Percentiles rank a stretch among this genome's conserved stretches.
Conservation (phyloP, 352 stramenopile genomes). For the Globisporangium heterothallicum region DNA sequence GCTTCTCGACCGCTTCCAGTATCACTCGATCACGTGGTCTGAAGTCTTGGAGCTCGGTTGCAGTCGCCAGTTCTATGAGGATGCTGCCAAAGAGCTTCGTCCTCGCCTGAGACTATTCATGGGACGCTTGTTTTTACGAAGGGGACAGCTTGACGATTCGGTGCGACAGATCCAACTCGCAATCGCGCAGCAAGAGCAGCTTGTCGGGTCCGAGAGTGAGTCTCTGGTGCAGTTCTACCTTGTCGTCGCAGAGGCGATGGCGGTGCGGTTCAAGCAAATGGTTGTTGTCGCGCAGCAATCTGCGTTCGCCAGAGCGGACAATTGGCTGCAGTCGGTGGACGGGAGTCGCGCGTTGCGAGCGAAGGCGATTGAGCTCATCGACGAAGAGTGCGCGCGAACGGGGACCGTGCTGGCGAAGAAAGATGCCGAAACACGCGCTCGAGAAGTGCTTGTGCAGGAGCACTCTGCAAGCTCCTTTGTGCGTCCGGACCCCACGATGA, state of each 20-base stretch:
- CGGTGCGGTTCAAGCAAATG: conserved; percentile 49
- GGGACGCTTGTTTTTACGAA: conserved; percentile 41
- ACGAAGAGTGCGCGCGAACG: conserved; percentile 11
- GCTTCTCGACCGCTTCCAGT: conserved; percentile 6
- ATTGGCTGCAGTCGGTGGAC: conserved; percentile 47
- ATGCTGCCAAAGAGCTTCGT: conserved; percentile 24
- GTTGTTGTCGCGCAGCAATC: conserved; percentile 36
- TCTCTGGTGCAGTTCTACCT: conserved; percentile 53
- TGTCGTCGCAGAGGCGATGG: conserved; percentile 41
- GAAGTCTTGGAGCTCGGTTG: conserved; percentile 27
- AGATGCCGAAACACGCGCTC: conserved; percentile 37
- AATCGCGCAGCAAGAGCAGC: conserved; percentile 35
- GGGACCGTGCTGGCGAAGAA: conserved; percentile 39
- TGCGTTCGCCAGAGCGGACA: conserved; percentile 34
- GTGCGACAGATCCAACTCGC: conserved; percentile 40
- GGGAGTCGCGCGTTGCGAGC: conserved; percentile 34
- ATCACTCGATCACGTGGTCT: conserved; percentile 22
- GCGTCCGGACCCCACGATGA: conserved; percentile 21
- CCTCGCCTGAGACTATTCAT: conserved; percentile 45
- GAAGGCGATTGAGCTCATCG: conserved; percentile 38
- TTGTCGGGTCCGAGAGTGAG: conserved; percentile 19
- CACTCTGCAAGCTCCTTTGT: conserved; percentile 24
- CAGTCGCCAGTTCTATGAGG: conserved; percentile 7
- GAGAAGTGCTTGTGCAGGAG: conserved; percentile 33
- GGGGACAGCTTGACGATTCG: conserved; percentile 55